These are phyloP conservation scores for Daldinia caldariorum DNA, from an alignment of 495 filamentous ascomycete species.

Conservation along the genomic window DNA sequence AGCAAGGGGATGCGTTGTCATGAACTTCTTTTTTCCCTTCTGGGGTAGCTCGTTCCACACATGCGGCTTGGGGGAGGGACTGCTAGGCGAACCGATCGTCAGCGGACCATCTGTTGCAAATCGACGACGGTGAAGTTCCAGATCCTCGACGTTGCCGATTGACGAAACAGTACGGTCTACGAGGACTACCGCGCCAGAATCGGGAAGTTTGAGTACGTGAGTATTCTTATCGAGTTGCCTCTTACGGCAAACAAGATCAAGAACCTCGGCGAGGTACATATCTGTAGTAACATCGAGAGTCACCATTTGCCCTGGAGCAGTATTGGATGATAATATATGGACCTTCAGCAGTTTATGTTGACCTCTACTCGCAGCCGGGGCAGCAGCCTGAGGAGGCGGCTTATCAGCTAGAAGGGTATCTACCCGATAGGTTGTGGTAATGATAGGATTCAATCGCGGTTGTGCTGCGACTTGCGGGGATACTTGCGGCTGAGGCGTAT, in stretches of 20 bases:
- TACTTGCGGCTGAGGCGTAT: constrained; percentile 57
- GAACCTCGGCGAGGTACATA: constrained; percentile 91
- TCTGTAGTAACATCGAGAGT: constrained; percentile 89
- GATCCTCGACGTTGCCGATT: constrained; percentile 80
- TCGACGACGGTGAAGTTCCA: constrained; percentile 87
- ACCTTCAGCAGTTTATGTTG: constrained; percentile 83
- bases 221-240: constrained; percentile 89
- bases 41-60: constrained; percentile 63
- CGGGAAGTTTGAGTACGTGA: constrained; percentile 86
- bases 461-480: constrained; percentile 40
- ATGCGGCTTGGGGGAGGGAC: constrained; percentile 80
- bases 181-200: constrained; percentile 81
- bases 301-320: constrained; percentile 67
- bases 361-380: constrained; percentile 61
- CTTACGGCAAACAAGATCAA: constrained; percentile 89
- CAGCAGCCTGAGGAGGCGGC: constrained; percentile 72
- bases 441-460: constrained; percentile 67
- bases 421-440: constrained; percentile 65
- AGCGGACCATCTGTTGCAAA: constrained; percentile 83
- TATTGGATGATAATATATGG: constrained; percentile 80
- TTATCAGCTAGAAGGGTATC: constrained; percentile 71
- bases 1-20: constrained; percentile 78
- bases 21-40: constrained; percentile 74
- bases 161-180: constrained; percentile 90
- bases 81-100: constrained; percentile 80